Percentiles rank a stretch among this genome's conserved stretches.
Conservation (phyloP, 2,329 filamentous ascomycete species). For the Raffaelea deltoideospora region DNA sequence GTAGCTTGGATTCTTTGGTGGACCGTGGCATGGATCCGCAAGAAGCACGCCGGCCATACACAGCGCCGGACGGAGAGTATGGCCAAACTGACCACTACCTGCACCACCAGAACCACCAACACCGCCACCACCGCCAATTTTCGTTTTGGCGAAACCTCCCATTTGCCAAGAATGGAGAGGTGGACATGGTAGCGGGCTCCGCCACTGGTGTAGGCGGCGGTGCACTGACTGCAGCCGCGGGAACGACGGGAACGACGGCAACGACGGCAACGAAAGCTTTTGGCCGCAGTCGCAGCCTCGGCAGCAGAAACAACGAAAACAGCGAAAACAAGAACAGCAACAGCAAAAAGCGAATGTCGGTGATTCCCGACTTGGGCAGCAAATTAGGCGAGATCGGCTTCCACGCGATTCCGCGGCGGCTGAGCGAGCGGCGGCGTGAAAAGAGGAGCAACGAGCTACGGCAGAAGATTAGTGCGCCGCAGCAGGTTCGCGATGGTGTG, state of each 20-base stretch:
- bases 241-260: neutral
- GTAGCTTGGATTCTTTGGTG: slow-evolving; percentile 29
- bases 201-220: too few species aligned
- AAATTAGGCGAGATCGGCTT: slow-evolving; percentile 33
- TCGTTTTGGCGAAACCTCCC: slow-evolving; percentile 6
- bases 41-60: slow-evolving; percentile 19
- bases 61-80: slow-evolving; percentile 21
- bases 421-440: slow-evolving; percentile 44
- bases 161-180: neutral
- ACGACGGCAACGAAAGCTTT: too few species aligned
- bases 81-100: too few species aligned
- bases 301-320: neutral
- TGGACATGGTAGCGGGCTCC: neutral
- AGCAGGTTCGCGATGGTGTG: slow-evolving; percentile 41
- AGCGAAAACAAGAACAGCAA: neutral
- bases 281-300: too few species aligned
- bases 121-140: slow-evolving; percentile 9
- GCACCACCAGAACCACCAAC: too few species aligned
- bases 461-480: slow-evolving; percentile 43
- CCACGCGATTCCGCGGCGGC: slow-evolving; percentile 34
- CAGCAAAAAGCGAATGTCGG: slow-evolving; percentile 2
- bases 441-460: slow-evolving; percentile 43
- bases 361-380: slow-evolving; percentile 24
- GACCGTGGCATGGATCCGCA: slow-evolving; percentile 9
- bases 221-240: too few species aligned